Percentiles rank a stretch among this genome's conserved stretches.
phyloP scores from a whole-genome alignment of 1,284 basidiomycete genomes.

The Afroboletus lepidellus region DNA sequence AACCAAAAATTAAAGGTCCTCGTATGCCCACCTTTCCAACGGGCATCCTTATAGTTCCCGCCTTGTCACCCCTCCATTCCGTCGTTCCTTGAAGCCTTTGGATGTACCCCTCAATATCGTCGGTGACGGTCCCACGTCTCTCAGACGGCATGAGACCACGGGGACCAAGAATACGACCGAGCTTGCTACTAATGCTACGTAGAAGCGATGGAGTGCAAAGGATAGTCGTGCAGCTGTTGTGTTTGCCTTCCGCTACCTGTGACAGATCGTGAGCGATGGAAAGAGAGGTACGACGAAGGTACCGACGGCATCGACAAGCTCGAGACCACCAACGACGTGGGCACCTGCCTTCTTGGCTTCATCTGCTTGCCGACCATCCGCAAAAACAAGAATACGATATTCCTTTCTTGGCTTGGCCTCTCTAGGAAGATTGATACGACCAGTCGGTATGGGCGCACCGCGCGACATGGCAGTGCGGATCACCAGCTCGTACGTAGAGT shows the following conservation, averaged over 20 bases:
- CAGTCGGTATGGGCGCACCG: conserved; percentile 78
- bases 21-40: conserved; percentile 58
- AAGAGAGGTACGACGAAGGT: conserved; percentile 1
- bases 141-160: conserved; percentile 95
- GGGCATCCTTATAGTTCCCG: conserved; percentile 80
- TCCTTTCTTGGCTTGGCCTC: conserved; percentile 73
- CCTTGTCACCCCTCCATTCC: conserved; percentile 92
- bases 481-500: conserved; percentile 76
- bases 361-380: conserved; percentile 73
- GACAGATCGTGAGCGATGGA: conserved; percentile 5
- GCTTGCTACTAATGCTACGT: conserved; percentile 71
- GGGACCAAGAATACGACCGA: conserved; percentile 90
- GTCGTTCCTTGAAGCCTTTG: conserved; percentile 77
- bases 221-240: conserved; percentile 74
- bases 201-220: conserved; percentile 83
- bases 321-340: conserved; percentile 81
- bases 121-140: conserved; percentile 91
- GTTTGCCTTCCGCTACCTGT: conserved; percentile 64
- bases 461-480: conserved; percentile 76
- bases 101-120: conserved; percentile 81
- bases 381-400: conserved; percentile 84
- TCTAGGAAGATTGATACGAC: conserved; percentile 66
- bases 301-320: conserved; percentile 78
- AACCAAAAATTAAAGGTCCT: neutral
- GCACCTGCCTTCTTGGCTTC: conserved; percentile 83